phyloP scores from a whole-genome alignment of 2,329 filamentous ascomycete genomes.

The Endoconidiophora polonica region DNA sequence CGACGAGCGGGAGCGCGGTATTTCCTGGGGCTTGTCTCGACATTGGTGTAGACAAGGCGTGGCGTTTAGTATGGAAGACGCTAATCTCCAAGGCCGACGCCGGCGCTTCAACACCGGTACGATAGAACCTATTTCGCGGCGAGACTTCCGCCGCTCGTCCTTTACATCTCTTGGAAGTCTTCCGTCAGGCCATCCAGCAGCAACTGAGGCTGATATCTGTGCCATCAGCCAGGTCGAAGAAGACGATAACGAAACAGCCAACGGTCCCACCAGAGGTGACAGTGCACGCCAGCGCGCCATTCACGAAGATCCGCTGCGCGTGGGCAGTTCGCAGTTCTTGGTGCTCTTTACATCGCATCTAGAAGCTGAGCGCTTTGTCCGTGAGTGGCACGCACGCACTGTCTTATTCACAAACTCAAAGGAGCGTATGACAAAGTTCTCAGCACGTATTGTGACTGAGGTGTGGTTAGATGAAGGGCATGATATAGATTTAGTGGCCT shows the following conservation, averaged over 20 bases:
- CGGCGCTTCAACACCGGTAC: background rate
- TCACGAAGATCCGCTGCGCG: slow-evolving; percentile 3
- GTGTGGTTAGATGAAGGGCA: slow-evolving; percentile 7
- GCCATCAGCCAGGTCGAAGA: background rate
- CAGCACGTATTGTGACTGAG: slow-evolving; percentile 3
- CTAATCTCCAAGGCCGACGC: slow-evolving; percentile 5
- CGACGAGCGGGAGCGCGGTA: slow-evolving; percentile 25
- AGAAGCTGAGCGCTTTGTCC: slow-evolving; percentile 25
- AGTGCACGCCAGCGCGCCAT: background rate
- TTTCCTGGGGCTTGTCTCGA: slow-evolving; percentile 15
- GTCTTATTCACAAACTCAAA: slow-evolving; percentile 9
- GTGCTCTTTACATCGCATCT: slow-evolving; percentile 14
- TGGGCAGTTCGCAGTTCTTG: slow-evolving; percentile 7
- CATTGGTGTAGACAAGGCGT: slow-evolving; percentile 12
- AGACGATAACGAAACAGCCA: background rate
- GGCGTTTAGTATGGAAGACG: slow-evolving; percentile 8
- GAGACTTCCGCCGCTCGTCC: background rate
- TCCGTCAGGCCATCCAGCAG: no score
- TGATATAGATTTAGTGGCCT: background rate
- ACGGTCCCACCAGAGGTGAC: background rate
- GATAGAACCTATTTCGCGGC: background rate
- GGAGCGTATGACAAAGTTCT: slow-evolving; percentile 8
- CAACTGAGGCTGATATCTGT: no score
- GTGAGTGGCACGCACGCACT: slow-evolving; percentile 24
- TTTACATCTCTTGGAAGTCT: background rate